A percentile compares a stretch with the other conserved stretches of the same genome.
These are phyloP conservation scores for Parafenestella ontariensis DNA, from an alignment of 2,329 filamentous ascomycete genomes.

Conservation along the genomic window DNA sequence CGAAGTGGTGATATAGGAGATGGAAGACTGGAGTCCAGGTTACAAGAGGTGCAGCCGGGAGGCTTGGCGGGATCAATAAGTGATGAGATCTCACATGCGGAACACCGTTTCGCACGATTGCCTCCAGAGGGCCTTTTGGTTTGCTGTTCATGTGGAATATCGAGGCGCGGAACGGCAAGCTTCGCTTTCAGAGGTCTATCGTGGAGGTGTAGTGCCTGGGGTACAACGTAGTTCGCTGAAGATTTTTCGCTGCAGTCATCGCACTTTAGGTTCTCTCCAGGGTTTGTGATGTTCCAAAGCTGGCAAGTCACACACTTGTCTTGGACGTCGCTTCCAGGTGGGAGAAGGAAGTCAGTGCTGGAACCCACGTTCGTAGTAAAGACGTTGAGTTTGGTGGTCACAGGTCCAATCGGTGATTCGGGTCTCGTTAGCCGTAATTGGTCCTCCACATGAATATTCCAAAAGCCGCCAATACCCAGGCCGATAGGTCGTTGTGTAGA, in stretches of 20 bases:
- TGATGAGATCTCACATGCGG: constrained; percentile 30
- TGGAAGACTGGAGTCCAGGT: constrained; percentile 4
- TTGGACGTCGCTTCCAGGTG: constrained; percentile 8
- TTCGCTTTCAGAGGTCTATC: constrained; percentile 3
- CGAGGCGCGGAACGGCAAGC: constrained; percentile 11
- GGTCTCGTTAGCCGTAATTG: constrained; percentile 9
- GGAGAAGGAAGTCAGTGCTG: constrained; percentile 13
- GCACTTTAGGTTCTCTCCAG: constrained; percentile 29
- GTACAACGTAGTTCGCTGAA: constrained; percentile 4
- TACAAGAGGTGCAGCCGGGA: constrained; percentile 23
- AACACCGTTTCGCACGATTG: constrained; percentile 19
- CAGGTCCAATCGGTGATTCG: constrained; percentile 22
- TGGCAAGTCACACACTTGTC: constrained; percentile 30
- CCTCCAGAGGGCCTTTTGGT: neutral
- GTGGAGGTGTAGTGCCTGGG: neutral
- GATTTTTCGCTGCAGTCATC: constrained; percentile 26
- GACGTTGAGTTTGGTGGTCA: constrained; percentile 29
- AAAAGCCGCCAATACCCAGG: constrained; percentile 9
- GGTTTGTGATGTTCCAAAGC: constrained; percentile 32
- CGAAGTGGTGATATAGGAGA: constrained; percentile 16
- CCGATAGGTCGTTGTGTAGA: constrained; percentile 1
- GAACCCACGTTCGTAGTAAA: constrained; percentile 24
- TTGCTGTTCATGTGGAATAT: constrained; percentile 12
- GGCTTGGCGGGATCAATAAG: constrained; percentile 19
- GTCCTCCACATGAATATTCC: constrained; percentile 18